Percentiles rank a stretch among this genome's conserved stretches.
phyloP scores from a whole-genome alignment of 2,329 filamentous ascomycete species.

The Pseudogymnoascus sp. region DNA sequence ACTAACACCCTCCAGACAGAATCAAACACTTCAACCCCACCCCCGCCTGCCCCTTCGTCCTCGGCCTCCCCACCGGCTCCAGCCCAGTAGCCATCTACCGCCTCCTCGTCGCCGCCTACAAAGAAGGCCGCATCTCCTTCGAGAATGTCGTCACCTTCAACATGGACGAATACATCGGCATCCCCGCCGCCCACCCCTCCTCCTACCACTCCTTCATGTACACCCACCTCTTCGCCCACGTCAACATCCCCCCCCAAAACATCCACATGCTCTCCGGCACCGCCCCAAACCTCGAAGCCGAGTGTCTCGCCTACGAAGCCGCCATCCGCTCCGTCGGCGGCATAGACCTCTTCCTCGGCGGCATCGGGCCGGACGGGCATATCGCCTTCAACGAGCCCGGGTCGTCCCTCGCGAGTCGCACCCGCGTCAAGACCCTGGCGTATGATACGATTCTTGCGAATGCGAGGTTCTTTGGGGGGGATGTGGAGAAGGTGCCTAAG shows the following conservation, averaged over 20 bases:
- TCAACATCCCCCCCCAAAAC: slow-evolving; percentile 73
- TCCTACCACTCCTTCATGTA: slow-evolving; percentile 93
- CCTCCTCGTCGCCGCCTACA: slow-evolving; percentile 63
- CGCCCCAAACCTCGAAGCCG: slow-evolving; percentile 63
- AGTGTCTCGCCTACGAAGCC: slow-evolving; percentile 73
- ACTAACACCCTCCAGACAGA: slow-evolving; percentile 48
- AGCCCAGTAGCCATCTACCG: slow-evolving; percentile 73
- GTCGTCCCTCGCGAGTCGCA: slow-evolving; percentile 68
- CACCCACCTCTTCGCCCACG: slow-evolving; percentile 79
- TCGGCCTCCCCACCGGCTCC: slow-evolving; percentile 77
- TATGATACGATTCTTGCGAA: slow-evolving; percentile 84
- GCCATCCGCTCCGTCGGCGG: slow-evolving; percentile 62
- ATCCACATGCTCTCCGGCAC: slow-evolving; percentile 82
- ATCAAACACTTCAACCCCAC: slow-evolving; percentile 73
- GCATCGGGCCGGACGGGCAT: slow-evolving; percentile 79
- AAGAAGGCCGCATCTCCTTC: slow-evolving; percentile 68
- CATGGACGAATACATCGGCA: slow-evolving; percentile 75
- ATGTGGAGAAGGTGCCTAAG: slow-evolving; percentile 65
- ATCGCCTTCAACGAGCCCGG: slow-evolving; percentile 89
- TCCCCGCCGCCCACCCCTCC: slow-evolving; percentile 74
- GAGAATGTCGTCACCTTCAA: slow-evolving; percentile 87
- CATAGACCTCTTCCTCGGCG: slow-evolving; percentile 64
- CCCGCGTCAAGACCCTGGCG: slow-evolving; percentile 77
- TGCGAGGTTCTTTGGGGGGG: slow-evolving; percentile 73
- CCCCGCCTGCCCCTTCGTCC: slow-evolving; percentile 65